Evolutionary conservation across 306 rosid genomes (phyloP).

Genomic region (Prunus kanzakura): DNA sequence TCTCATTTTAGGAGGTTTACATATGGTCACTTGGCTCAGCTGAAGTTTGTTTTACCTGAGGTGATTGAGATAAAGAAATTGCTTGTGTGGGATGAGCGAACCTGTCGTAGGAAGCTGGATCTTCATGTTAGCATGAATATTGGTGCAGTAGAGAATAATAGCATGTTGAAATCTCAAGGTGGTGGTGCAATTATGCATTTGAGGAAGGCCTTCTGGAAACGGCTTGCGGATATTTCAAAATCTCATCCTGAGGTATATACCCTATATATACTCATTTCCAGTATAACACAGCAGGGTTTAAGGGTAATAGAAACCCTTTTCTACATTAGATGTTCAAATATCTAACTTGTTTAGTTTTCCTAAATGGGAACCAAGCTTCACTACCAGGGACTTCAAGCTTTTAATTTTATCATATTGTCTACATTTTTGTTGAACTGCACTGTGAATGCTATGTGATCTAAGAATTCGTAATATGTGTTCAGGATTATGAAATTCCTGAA

Average conservation of each 20-base stretch:
- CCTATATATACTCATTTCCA: not conserved
- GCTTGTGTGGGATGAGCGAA: constrained; percentile 44
- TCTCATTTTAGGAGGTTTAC: constrained; percentile 67
- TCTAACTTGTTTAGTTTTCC: not conserved
- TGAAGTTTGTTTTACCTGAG: constrained; percentile 71
- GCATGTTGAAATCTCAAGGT: constrained; percentile 20
- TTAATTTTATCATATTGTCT: not conserved
- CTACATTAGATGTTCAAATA: not conserved
- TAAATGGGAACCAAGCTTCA: not conserved
- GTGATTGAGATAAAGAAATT: constrained; percentile 54
- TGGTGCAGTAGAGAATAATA: constrained; percentile 33
- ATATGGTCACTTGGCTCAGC: constrained; percentile 60
- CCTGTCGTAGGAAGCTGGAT: constrained; percentile 70
- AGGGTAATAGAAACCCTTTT: not conserved
- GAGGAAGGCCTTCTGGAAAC: constrained; percentile 41
- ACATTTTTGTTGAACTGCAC: not conserved
- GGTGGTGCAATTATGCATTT: constrained; percentile 27
- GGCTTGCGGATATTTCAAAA: constrained; percentile 42
- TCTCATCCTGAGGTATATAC: constrained; percentile 62
- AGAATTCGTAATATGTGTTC: constrained; percentile 21
- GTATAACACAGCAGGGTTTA: not conserved
- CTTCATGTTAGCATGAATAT: constrained; percentile 51
- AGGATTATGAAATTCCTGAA: constrained; percentile 77
- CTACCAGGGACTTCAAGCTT: not conserved
- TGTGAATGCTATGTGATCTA: constrained; percentile 16